Conservation (phyloP, 2,329 filamentous ascomycete genomes). For the Sarocladiaceae sp. region DNA sequence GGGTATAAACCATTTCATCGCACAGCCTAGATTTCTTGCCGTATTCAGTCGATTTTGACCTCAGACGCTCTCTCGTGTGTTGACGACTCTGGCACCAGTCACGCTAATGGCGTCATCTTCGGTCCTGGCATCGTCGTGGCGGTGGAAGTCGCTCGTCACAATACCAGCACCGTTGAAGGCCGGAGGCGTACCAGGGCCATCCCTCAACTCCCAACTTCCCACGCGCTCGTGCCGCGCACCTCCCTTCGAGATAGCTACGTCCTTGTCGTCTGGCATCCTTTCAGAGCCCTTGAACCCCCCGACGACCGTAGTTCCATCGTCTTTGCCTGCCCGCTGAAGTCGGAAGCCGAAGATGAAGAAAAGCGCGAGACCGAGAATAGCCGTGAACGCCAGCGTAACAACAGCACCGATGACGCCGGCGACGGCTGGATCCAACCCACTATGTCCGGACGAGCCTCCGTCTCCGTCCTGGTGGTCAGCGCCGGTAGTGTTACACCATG, state of each 20-base stretch:
- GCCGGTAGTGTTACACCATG: constrained; percentile 30
- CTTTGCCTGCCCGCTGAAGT: constrained; percentile 16
- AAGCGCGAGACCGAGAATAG: constrained; percentile 24
- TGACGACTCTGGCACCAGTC: constrained; percentile 28
- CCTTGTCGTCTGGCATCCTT: constrained; percentile 37
- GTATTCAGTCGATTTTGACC: background rate
- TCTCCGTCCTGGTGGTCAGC: background rate
- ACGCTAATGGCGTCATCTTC: constrained; percentile 29
- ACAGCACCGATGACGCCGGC: constrained; percentile 42
- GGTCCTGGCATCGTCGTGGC: constrained; percentile 13
- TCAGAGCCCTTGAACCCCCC: constrained; percentile 39
- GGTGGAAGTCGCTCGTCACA: constrained; percentile 18
- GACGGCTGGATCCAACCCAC: constrained; percentile 28
- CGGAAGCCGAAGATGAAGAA: constrained; percentile 28
- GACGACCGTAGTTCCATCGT: constrained; percentile 14
- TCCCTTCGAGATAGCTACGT: constrained; percentile 31
- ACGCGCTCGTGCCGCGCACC: constrained; percentile 38
- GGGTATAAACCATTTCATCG: too few relatives aligned
- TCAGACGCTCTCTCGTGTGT: constrained; percentile 32
- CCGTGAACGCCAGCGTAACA: constrained; percentile 30
- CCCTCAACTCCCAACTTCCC: constrained; percentile 43
- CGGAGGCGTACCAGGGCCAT: constrained; percentile 15
- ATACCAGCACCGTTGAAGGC: constrained; percentile 14
- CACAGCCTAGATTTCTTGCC: too few relatives aligned
- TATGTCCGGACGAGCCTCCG: background rate